Base-by-base conservation (phyloP, 306 rosid species). In the Begonia loranthoides region DNA sequence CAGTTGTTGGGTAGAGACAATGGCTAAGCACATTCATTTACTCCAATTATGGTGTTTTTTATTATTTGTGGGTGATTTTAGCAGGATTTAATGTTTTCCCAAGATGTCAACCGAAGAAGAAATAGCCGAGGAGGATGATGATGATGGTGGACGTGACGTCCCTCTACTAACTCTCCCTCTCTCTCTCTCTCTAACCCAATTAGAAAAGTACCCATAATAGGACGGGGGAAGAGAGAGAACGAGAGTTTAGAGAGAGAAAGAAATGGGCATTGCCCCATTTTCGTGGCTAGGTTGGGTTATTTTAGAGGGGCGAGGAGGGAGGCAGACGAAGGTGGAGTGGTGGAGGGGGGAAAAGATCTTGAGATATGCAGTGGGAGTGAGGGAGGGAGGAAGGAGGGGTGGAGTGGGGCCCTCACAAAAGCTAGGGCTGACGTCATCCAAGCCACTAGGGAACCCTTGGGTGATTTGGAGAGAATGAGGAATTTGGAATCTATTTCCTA, bases 101-200 rank as follows among this genome's bases (percentile, higher is more conserved):
- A 54, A 70, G 75, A 78, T 75, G 73, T 69, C 65, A 77, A 79
- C 64, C 68, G 73, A 70, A 76, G 69, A 76, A 79, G 71, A 69
- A 66, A 82, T 81, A 64, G 74, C 64, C 78, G 60, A 81, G 84
- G 81, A 88, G 77, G 73, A 59, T 70, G 72, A 88, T 79, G 73
- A 59, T 70, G 72, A 73, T 71, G 61, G 54, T 62, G 63, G 95
- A 88, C 70, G 84, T 84, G 89, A 88, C 88, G 59, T 70, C 69
- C 65, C 43, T 55, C 66, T 60, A 78, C 64, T 76, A 80, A 80
- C 80, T 59, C 16, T 52, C 43, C 5, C 36, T 28, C 36, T 24
- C 34, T 24, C 34, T 24, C 5, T 24, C 36, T 70, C 36, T 55
- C 54, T 64, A 53, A 49, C 69, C 66, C 61, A 70, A 72, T 78